Evolutionary conservation across 176 grass and related monocot species (phyloP), one percentile per base, ranked within the genome.

Genomic region (Ensete glaucum): DNA sequence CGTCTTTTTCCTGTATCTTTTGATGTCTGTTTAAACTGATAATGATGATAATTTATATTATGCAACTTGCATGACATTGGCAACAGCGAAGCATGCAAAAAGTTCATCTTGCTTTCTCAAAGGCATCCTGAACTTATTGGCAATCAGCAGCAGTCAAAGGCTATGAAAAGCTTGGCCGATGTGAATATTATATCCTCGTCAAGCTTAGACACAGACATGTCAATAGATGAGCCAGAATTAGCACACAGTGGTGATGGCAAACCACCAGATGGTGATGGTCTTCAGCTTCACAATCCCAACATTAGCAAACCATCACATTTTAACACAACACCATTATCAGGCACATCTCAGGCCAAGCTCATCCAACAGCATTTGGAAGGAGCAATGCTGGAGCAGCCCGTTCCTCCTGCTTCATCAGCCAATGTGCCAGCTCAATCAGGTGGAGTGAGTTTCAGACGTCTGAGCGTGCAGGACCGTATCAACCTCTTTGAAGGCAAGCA

Each of bases 381-480:
- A 22, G 89, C 78, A 85, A 84, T 82, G 54, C 65, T 57, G 11
- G 89, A 88, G 65, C 75, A 76, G 76, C 74, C 84, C 50, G 62
- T 12, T 34, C 20, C 81, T 76, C 20, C 82, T 71, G 20, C 79
- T 74, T 50, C 71, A 48, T 9, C 60, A 11, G 62, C 25, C 14
- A 60, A 57, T 63, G 53, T n/a, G 11, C 50, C 79, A 53, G 69
- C 21, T 58, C 55, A 67, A 60, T 79, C 71, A 19, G 48, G 74
- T 52, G 25, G 62, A 78, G 83, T 54, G 52, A 22, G 63, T 85
- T 85, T 79, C 23, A 94, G 95, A 79, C 80, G 86, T 8, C 78
- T 99, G 34, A 99, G 95, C 77, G 95, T 99, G 78, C 87, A 99
- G 85, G 95, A 99, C 67, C 85, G 95, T 64, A 99, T 99, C 82